Conservation (phyloP, 441 rosid genomes). For the Pelargonium fulgidum region DNA sequence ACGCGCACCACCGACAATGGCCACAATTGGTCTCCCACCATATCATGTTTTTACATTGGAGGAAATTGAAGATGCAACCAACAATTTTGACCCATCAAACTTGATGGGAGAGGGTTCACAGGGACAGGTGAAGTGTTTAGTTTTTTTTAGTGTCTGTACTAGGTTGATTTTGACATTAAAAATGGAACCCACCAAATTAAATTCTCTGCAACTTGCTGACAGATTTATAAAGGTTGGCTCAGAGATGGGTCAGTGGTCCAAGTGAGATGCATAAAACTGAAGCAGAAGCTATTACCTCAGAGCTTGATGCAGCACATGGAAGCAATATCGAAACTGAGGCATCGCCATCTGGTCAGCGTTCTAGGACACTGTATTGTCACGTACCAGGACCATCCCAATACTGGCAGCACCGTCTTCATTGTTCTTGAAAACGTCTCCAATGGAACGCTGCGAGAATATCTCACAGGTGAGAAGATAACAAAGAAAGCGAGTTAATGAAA, state of each 20-base stretch:
- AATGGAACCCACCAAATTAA: background rate
- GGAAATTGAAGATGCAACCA: slow-evolving; percentile 82
- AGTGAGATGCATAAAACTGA: slow-evolving; percentile 61
- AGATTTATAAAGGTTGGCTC: slow-evolving; percentile 68
- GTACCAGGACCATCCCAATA: slow-evolving; percentile 58
- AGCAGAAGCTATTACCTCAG: slow-evolving; percentile 60
- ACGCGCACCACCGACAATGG: slow-evolving; percentile 78
- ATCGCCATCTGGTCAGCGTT: slow-evolving; percentile 72
- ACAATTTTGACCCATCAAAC: slow-evolving; percentile 59
- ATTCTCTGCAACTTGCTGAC: slow-evolving; percentile 11
- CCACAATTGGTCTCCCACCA: slow-evolving; percentile 68
- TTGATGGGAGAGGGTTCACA: slow-evolving; percentile 47
- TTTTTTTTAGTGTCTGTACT: background rate
- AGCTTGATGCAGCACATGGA: slow-evolving; percentile 64
- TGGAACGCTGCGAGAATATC: slow-evolving; percentile 59
- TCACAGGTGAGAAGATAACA: slow-evolving; percentile 40
- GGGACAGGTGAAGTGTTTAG: slow-evolving; percentile 49
- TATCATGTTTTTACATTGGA: slow-evolving; percentile 62
- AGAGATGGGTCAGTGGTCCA: slow-evolving; percentile 58
- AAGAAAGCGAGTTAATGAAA: background rate
- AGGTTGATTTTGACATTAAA: background rate
- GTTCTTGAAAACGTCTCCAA: slow-evolving; percentile 62
- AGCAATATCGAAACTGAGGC: slow-evolving; percentile 73
- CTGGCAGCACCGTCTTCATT: slow-evolving; percentile 45
- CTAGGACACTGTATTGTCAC: slow-evolving; percentile 79